These are phyloP conservation scores for Aspergillus incahuasiensis DNA, from an alignment of 495 filamentous ascomycete species.

Conservation along the genomic window DNA sequence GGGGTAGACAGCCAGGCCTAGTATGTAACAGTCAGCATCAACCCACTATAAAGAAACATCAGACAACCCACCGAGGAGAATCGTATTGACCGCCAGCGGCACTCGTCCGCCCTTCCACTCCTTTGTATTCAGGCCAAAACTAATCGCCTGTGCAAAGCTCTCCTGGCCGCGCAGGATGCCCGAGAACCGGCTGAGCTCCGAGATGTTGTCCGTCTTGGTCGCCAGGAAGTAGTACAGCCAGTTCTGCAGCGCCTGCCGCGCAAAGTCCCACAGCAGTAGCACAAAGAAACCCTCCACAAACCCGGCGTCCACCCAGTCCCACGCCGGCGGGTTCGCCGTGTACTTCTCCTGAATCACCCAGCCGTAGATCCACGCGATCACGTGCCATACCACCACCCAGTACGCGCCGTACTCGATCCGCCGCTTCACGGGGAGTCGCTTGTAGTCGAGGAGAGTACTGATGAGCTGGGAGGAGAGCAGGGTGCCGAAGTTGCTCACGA, in stretches of 20 bases:
- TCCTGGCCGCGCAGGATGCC: slow-evolving; percentile 58
- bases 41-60: no score
- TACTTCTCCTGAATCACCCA: slow-evolving; percentile 49
- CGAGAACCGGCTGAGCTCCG: slow-evolving; percentile 53
- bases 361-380: slow-evolving; percentile 42
- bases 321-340: slow-evolving; percentile 35
- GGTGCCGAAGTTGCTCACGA: slow-evolving; percentile 31
- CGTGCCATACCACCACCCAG: slow-evolving; percentile 38
- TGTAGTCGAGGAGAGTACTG: slow-evolving; percentile 40
- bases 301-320: slow-evolving; percentile 41
- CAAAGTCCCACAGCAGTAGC: slow-evolving; percentile 43
- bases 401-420: slow-evolving; percentile 41
- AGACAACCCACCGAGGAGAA: no score
- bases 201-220: slow-evolving; percentile 50
- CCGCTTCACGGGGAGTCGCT: slow-evolving; percentile 29
- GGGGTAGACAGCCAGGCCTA: slow-evolving; percentile 24
- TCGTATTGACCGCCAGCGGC: no score
- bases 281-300: slow-evolving; percentile 45
- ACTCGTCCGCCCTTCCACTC: slow-evolving; percentile 46
- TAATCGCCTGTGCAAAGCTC: slow-evolving; percentile 57
- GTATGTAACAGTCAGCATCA: neutral
- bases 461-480: slow-evolving; percentile 36
- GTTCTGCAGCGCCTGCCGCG: slow-evolving; percentile 44
- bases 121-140: slow-evolving; percentile 49
- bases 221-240: slow-evolving; percentile 57